phyloP scores from a whole-genome alignment of 1,284 basidiomycete species.

The Cystobasidium sp. region DNA sequence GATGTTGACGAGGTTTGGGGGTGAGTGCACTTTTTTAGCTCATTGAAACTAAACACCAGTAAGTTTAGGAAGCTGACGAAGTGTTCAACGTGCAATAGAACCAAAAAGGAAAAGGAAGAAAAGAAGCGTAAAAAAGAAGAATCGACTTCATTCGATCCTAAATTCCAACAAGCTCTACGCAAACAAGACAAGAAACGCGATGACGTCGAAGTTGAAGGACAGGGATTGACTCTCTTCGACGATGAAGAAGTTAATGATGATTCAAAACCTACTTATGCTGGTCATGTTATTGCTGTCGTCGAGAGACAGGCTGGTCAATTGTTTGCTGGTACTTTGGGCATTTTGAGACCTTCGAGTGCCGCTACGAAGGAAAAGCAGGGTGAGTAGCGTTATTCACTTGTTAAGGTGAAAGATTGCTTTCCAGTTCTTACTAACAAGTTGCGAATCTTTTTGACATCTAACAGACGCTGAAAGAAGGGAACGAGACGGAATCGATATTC shows the following conservation, averaged over 20 bases:
- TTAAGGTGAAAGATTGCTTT: not conserved
- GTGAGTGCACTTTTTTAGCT: not conserved
- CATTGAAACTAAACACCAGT: not conserved
- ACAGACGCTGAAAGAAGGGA: constrained; percentile 92
- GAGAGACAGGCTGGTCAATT: constrained; percentile 98
- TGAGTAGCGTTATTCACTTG: not conserved
- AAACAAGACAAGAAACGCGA: constrained; percentile 99
- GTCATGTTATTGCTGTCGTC: constrained; percentile 62
- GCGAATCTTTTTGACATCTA: not conserved
- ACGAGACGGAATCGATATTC: constrained; percentile 80
- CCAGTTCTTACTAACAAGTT: not conserved
- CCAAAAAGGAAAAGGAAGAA: constrained; percentile 99
- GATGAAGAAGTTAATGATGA: constrained; percentile 97
- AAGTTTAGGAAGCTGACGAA: not conserved
- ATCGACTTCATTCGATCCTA: constrained; percentile 84
- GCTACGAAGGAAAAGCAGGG: constrained; percentile 97
- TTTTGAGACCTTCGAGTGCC: constrained; percentile 93
- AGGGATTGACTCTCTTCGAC: constrained; percentile 92
- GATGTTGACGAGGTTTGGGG: constrained; percentile 63
- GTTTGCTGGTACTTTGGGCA: constrained; percentile 94
- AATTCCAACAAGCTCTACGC: constrained; percentile 65
- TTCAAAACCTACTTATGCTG: constrained; percentile 80
- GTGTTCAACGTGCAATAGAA: constrained; percentile 59
- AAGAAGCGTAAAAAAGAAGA: constrained; percentile 99
- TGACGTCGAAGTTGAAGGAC: constrained; percentile 98